Percentiles rank a stretch among this genome's conserved stretches.
These are phyloP conservation scores for Mimosa pudica DNA, from an alignment of 306 rosid species.

Conservation along the genomic window DNA sequence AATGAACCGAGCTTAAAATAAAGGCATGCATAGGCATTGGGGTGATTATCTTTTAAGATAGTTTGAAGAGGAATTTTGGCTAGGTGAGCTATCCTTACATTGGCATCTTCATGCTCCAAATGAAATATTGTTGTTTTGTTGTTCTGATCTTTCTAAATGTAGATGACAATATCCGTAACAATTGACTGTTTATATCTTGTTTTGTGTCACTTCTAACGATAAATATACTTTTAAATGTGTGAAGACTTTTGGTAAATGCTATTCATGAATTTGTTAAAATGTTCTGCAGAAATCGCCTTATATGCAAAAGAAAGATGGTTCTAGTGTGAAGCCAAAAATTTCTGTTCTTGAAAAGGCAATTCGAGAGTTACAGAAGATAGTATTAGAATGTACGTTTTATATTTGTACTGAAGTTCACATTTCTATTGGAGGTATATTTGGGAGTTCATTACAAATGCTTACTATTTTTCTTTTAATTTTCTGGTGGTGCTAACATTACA, in stretches of 20 bases:
- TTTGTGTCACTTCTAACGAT: slow-evolving; percentile 9
- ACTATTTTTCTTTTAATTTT: slow-evolving; percentile 10
- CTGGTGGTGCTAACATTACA: slow-evolving; percentile 34
- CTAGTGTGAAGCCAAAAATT: slow-evolving; percentile 71
- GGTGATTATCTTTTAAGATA: slow-evolving; percentile 15
- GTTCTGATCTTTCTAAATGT: slow-evolving; percentile 5
- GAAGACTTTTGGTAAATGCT: slow-evolving; percentile 19
- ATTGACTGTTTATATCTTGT: slow-evolving; percentile 4
- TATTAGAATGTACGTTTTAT: slow-evolving; percentile 79
- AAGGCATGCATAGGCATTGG: background rate
- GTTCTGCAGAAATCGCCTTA: slow-evolving; percentile 67
- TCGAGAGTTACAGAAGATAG: slow-evolving; percentile 89
- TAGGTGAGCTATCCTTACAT: slow-evolving; percentile 21
- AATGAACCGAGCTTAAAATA: slow-evolving; percentile 15
- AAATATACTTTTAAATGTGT: slow-evolving; percentile 21
- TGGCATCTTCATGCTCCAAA: background rate
- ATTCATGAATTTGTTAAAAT: slow-evolving; percentile 32
- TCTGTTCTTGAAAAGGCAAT: slow-evolving; percentile 91
- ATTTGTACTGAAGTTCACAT: slow-evolving; percentile 30
- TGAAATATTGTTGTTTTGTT: background rate
- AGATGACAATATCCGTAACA: slow-evolving; percentile 25
- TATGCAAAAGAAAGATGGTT: slow-evolving; percentile 77
- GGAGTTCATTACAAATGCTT: slow-evolving; percentile 5
- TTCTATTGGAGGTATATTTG: slow-evolving; percentile 1
- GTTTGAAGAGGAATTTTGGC: slow-evolving; percentile 19